Evolutionary conservation across 73 alveolate genomes (phyloP).

Genomic region (Symbiodinium pilosum): DNA sequence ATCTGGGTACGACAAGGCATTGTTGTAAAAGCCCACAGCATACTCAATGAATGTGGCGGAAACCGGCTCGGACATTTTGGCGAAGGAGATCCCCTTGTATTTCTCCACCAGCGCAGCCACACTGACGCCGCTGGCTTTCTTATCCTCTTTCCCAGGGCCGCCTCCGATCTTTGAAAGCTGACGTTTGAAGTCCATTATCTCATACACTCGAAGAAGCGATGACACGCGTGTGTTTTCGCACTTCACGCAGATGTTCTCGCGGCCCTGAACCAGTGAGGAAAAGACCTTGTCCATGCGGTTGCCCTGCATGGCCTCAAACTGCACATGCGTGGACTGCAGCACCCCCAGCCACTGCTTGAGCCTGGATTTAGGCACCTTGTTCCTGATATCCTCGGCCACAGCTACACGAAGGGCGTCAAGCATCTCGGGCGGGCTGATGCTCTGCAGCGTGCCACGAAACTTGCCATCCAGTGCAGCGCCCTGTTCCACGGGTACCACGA

Average conservation of each 20-base stretch:
- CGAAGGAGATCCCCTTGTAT: neutral
- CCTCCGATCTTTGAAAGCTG: neutral
- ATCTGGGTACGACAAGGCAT: neutral
- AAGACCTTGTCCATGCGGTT: neutral
- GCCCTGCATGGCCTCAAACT: neutral
- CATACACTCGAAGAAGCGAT: neutral
- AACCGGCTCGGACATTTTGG: neutral
- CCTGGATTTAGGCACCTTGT: neutral
- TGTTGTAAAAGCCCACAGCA: neutral
- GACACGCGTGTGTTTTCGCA: neutral
- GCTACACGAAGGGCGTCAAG: slow-evolving; percentile 11
- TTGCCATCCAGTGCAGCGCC: slow-evolving; percentile 1
- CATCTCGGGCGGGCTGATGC: neutral
- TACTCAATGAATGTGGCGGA: neutral
- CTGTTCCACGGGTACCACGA: neutral
- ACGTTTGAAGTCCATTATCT: neutral
- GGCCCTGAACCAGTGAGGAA: neutral
- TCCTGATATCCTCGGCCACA: neutral
- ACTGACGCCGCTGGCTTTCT: too few species aligned
- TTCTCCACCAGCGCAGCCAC: neutral
- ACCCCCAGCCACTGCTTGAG: neutral
- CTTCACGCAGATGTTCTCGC: neutral
- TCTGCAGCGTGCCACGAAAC: neutral
- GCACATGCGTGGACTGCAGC: neutral
- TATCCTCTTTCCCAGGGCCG: neutral